Evolutionary conservation across 2,329 filamentous ascomycete genomes (phyloP).

Genomic region (Fusarium equiseti): DNA sequence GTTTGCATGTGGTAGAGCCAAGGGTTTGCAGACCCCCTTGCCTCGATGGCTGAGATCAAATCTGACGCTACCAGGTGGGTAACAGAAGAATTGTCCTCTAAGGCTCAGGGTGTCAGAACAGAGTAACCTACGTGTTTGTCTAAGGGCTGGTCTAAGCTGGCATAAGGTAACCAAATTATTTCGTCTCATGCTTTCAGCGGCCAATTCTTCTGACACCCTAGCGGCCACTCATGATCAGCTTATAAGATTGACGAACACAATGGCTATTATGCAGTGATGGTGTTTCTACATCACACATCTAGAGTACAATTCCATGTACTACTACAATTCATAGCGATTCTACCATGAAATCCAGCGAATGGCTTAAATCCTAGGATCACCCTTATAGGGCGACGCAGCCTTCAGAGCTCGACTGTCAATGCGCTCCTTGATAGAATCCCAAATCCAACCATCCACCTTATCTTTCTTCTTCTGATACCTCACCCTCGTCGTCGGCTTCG

Average conservation of each 20-base stretch:
- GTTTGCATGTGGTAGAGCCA: neutral
- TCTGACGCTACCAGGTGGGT: neutral
- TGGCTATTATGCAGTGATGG: neutral
- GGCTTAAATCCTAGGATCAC: conserved; percentile 4
- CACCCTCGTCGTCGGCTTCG: conserved; percentile 31
- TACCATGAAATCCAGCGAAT: neutral
- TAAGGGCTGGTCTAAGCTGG: neutral
- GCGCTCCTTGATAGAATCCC: conserved; percentile 54
- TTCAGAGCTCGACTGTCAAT: conserved; percentile 45
- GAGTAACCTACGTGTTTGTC: neutral
- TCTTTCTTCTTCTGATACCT: conserved; percentile 48
- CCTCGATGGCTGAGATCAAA: neutral
- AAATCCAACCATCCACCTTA: conserved; percentile 56
- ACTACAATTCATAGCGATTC: neutral
- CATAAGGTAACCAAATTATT: neutral
- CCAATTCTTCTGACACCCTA: neutral
- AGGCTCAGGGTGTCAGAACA: neutral
- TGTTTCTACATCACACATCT: neutral
- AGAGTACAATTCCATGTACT: neutral
- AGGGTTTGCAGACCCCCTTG: neutral
- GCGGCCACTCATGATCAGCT: neutral
- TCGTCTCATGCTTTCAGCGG: neutral
- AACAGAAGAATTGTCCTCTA: neutral
- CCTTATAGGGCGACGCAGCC: conserved; percentile 12
- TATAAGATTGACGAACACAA: neutral